Conservation (phyloP, 75 land plant species). For the Adiantum capillusveneris region DNA sequence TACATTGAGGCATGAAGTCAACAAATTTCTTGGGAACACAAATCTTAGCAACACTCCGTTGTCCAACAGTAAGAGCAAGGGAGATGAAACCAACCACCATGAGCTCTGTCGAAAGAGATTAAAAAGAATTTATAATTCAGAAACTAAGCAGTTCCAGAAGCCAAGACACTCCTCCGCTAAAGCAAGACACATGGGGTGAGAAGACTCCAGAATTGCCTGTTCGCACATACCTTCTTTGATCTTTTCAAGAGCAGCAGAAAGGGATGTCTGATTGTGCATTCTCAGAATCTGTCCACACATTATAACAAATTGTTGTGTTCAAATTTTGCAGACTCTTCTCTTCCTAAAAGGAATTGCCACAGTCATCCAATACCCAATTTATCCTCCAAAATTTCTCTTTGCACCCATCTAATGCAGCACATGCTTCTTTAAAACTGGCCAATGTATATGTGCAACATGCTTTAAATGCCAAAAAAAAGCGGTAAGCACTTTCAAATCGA, state of each 20-base stretch:
- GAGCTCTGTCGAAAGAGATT: no score
- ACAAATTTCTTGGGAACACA: slow-evolving; percentile 19
- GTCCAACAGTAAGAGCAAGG: slow-evolving; percentile 31
- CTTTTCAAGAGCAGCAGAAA: slow-evolving; percentile 71
- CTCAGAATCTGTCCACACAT: no score
- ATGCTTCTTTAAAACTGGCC: no score
- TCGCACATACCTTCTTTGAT: slow-evolving; percentile 55
- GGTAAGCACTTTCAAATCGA: no score
- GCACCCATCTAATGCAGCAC: no score
- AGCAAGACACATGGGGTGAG: not conserved
- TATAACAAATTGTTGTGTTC: no score
- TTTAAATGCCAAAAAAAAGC: no score
- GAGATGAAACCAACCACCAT: slow-evolving; percentile 68
- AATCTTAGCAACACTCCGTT: slow-evolving; percentile 27
- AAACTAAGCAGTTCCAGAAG: not conserved
- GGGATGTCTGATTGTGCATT: slow-evolving; percentile 42
- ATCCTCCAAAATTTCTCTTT: no score
- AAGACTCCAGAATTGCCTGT: not conserved
- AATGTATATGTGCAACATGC: no score
- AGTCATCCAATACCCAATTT: no score
- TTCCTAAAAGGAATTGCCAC: no score
- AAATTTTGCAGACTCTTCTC: no score
- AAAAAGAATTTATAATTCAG: not conserved
- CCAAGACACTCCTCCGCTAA: not conserved
- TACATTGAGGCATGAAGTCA: not conserved